Evolutionary conservation across 768 basidiomycete species (phyloP).

Genomic region (Kwoniella bestiolae): DNA sequence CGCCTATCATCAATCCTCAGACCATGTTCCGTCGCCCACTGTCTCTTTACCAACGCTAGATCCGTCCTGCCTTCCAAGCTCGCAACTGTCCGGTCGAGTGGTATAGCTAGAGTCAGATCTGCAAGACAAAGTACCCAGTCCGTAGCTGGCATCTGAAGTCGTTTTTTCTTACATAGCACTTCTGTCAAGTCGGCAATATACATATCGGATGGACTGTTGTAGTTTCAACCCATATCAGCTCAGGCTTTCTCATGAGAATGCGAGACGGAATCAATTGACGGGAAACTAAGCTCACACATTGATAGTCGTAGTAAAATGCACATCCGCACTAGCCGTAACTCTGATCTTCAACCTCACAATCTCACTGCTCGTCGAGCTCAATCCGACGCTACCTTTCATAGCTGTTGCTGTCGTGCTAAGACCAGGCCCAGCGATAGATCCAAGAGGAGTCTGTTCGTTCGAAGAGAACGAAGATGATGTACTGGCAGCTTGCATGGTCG

Average conservation of each 20-base stretch:
- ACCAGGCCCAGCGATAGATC: slow-evolving; percentile 8
- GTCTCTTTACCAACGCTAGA: slow-evolving; percentile 76
- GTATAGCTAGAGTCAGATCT: slow-evolving; percentile 66
- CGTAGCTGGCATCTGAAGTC: slow-evolving; percentile 43
- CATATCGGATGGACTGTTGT: slow-evolving; percentile 70
- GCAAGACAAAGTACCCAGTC: slow-evolving; percentile 62
- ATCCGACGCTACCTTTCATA: slow-evolving; percentile 55
- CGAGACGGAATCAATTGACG: background rate
- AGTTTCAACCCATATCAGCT: background rate
- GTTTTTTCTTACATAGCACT: slow-evolving; percentile 58
- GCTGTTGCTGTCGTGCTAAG: slow-evolving; percentile 53
- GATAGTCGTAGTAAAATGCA: slow-evolving; percentile 86
- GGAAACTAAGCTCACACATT: slow-evolving; percentile 70
- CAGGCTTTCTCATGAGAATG: no score
- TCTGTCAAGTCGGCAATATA: slow-evolving; percentile 97
- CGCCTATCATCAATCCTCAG: slow-evolving; percentile 68
- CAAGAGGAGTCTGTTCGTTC: slow-evolving; percentile 61
- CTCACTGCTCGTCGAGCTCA: slow-evolving; percentile 60
- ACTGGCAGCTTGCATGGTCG: slow-evolving; percentile 5
- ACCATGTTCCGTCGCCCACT: slow-evolving; percentile 73
- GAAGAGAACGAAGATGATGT: slow-evolving; percentile 27
- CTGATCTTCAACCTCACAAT: slow-evolving; percentile 74
- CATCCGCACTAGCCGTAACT: slow-evolving; percentile 77
- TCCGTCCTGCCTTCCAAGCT: slow-evolving; percentile 86
- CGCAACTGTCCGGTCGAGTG: slow-evolving; percentile 94